A percentile compares a stretch with the other conserved stretches of the same genome.
These are phyloP conservation scores for Scutellaria baicalensis DNA, from an alignment of 257 asterid species.

Conservation along the genomic window DNA sequence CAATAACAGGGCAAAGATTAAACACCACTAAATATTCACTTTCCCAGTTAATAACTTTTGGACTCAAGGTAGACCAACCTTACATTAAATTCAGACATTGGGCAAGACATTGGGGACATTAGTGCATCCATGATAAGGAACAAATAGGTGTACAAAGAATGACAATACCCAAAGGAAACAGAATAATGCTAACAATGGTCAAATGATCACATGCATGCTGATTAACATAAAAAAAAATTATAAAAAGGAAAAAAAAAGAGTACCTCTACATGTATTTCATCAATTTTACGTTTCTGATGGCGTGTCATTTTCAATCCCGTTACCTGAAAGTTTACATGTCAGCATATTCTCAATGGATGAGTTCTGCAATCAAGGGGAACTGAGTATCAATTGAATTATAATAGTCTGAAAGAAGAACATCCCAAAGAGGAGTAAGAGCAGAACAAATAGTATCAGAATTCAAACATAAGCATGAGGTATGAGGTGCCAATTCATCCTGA, in stretches of 20 bases:
- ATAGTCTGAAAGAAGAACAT: background rate
- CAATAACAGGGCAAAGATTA: background rate
- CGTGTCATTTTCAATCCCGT: constrained; percentile 98
- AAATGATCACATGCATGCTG: background rate
- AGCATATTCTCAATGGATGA: constrained; percentile 18
- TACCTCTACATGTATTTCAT: constrained; percentile 97
- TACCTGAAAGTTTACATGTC: constrained; percentile 52
- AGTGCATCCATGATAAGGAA: background rate
- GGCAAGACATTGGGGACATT: background rate
- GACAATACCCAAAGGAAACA: background rate
- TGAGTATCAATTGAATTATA: background rate
- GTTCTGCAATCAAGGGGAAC: background rate
- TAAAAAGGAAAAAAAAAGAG: background rate
- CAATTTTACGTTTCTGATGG: constrained; percentile 97
- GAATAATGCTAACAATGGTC: background rate
- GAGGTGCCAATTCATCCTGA: background rate
- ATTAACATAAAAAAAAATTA: background rate
- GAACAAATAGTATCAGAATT: background rate
- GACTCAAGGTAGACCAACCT: background rate
- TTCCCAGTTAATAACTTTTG: background rate
- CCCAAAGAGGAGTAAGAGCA: background rate
- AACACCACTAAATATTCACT: background rate
- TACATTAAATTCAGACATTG: background rate
- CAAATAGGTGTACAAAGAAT: background rate
- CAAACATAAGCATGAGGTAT: background rate